Evolutionary conservation across 2,329 filamentous ascomycete species (phyloP).

Genomic region (Orbilia oligospora): DNA sequence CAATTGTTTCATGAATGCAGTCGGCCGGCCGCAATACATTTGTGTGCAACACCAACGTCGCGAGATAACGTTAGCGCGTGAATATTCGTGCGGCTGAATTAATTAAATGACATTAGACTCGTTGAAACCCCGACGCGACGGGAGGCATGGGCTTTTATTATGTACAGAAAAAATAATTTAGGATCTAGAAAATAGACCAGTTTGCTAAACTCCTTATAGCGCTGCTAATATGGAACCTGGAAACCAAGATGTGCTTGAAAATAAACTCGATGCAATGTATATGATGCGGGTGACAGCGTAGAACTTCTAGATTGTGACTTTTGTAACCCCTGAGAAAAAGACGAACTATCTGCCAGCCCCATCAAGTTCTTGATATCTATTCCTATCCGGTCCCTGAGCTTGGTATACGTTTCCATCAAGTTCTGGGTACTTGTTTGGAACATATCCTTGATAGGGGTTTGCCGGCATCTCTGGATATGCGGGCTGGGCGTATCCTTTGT

Average conservation of each 20-base stretch:
- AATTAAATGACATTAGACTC: neutral
- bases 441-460: constrained; percentile 3
- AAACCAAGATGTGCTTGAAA: constrained; percentile 16
- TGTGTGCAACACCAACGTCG: too few species aligned
- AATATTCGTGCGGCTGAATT: neutral
- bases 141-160: neutral
- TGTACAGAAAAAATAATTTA: constrained; percentile 12
- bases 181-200: neutral
- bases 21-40: too few species aligned
- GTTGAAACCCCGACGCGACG: neutral
- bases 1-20: too few species aligned
- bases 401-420: constrained; percentile 24
- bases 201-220: neutral
- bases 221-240: constrained; percentile 7
- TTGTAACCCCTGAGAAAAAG: neutral
- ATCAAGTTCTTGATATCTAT: constrained; percentile 24
- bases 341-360: neutral
- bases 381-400: constrained; percentile 22
- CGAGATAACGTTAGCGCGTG: too few species aligned
- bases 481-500: constrained; percentile 18
- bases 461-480: constrained; percentile 21
- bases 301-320: neutral
- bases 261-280: neutral
- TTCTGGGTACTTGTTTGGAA: constrained; percentile 11
- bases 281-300: neutral